These are phyloP conservation scores for Apiospora malaysiana DNA, from an alignment of 2,329 filamentous ascomycete species.

Conservation along the genomic window DNA sequence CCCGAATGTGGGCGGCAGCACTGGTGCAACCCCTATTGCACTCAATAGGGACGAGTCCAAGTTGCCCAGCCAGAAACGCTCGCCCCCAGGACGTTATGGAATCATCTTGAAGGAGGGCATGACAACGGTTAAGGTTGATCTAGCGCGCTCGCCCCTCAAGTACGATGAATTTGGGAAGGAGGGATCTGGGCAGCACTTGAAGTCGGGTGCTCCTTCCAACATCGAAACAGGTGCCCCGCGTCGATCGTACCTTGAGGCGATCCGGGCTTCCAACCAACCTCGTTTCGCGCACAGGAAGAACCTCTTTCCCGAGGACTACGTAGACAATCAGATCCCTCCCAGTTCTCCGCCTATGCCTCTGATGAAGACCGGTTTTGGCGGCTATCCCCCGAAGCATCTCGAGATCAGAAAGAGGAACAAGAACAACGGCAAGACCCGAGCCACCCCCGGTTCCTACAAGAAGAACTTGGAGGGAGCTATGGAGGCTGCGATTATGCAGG, in stretches of 20 bases:
- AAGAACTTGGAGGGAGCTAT: background rate
- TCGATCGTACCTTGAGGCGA: background rate
- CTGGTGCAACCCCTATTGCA: background rate
- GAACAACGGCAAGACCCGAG: no score
- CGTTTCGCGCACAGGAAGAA: background rate
- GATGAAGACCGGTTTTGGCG: background rate
- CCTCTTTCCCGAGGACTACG: background rate
- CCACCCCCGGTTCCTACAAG: background rate
- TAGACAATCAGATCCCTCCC: background rate
- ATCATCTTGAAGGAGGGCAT: background rate
- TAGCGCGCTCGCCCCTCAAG: background rate
- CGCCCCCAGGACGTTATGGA: background rate
- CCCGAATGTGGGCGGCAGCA: background rate
- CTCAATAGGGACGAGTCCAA: background rate
- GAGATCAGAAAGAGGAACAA: background rate
- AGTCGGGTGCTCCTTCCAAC: slow-evolving; percentile 1
- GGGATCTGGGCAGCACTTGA: background rate
- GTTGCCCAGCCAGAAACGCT: background rate
- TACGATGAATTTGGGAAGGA: background rate
- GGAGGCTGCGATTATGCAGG: background rate
- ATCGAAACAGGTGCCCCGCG: background rate
- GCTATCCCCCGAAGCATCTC: background rate
- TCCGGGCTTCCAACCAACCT: background rate
- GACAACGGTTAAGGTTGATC: slow-evolving; percentile 7
- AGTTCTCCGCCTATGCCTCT: background rate